Evolutionary conservation across 257 asterid genomes (phyloP), one percentile per base, ranked within the genome.

Genomic region (Nicotiana sylvestris): DNA sequence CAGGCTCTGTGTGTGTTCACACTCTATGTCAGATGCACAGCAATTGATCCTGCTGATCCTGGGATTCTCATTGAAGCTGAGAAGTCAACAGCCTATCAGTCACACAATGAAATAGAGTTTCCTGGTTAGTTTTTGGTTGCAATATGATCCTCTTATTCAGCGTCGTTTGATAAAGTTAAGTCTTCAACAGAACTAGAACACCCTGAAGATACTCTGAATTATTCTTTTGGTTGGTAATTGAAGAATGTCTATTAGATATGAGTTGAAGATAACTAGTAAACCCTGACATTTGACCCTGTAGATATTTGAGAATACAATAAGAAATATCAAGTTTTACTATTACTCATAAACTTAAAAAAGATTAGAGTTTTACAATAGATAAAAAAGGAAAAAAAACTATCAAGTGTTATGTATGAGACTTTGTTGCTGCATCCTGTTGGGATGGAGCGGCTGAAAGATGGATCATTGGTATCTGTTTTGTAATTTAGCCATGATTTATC

Each of bases 31-130:
- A 90, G 98, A 86, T 93, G 98, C 89, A 96, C 98, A 64, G 97
- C 95, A 81, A 96, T 93, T 81, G 97, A 94, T 88, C 98, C 98
- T 39, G 98, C 98, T 83, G 98, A 96, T 88, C 98, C 97, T 17
- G 98, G 98, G 65, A 92, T 96, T 87, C 91, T 96, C 67, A 65
- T 88, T 64, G 99, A 91, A 82, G 89, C 89, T 70, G 97, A 92
- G 81, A 88, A 89, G 88, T 81, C 92, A 58, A 87, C 95, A 7
- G 84, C 87, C 61, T 82, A 87, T 53, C 84, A 89, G 66, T 92
- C 98, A 17, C 97, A 92, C 46, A 88, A 83, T 84, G 95, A 89
- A 69, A 83, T 93, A 49, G 97, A 92, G 82, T 82, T 88, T 74
- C 93, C 91, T 80, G 96, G 98, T 96, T 83, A 89, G 92, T 82